These are phyloP conservation scores for Microcos paniculata DNA, from an alignment of 345 rosid genomes.

Conservation along the genomic window DNA sequence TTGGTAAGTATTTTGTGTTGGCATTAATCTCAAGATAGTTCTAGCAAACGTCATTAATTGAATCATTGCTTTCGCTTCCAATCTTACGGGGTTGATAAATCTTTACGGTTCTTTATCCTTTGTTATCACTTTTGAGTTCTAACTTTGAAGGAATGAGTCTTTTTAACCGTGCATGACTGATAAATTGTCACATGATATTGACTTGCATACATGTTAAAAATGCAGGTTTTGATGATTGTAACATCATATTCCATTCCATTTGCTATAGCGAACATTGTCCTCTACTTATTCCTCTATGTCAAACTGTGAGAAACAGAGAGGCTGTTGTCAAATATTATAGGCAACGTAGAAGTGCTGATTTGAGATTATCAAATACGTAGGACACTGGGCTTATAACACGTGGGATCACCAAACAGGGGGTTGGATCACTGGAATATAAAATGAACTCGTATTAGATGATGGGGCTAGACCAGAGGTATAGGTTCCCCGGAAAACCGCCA, in stretches of 20 bases:
- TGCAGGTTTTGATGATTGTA: not conserved
- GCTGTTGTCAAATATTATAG: not conserved
- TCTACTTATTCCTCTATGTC: not conserved
- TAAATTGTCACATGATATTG: not conserved
- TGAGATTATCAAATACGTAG: not conserved
- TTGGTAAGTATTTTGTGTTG: constrained; percentile 44
- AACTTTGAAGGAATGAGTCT: not conserved
- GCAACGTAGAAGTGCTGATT: not conserved
- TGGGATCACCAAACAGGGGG: not conserved
- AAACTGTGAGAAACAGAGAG: not conserved
- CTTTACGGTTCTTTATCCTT: not conserved
- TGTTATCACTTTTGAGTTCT: not conserved
- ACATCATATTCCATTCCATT: not conserved
- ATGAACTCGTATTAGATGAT: not conserved
- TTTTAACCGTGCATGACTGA: not conserved
- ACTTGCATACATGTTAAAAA: not conserved
- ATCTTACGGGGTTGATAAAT: not conserved
- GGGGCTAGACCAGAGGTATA: not conserved
- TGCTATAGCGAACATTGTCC: not conserved
- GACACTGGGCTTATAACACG: not conserved
- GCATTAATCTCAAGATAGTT: not conserved
- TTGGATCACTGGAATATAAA: not conserved
- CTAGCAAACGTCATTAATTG: not conserved
- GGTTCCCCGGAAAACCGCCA: not conserved
- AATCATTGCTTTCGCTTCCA: not conserved